Evolutionary conservation across 495 filamentous ascomycete species (phyloP).

Genomic region (Podospora sp.): DNA sequence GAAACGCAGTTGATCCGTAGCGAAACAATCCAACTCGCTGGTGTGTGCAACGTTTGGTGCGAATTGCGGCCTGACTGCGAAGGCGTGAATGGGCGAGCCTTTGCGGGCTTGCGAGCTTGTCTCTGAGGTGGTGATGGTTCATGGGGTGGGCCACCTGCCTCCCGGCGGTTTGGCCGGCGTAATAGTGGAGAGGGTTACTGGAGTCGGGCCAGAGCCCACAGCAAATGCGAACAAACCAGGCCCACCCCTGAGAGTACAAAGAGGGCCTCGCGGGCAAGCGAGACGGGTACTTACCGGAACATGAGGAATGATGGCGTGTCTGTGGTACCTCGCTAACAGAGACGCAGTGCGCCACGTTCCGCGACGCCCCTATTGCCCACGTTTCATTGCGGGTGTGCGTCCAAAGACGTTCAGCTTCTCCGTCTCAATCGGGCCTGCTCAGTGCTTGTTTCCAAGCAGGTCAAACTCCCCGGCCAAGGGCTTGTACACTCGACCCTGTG

Average conservation of each 20-base stretch:
- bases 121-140: conserved; percentile 16
- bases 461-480: conserved; percentile 18
- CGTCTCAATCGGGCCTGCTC: conserved; percentile 42
- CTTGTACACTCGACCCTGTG: conserved; percentile 15
- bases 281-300: conserved; percentile 21
- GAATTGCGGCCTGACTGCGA: background rate
- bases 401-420: conserved; percentile 25
- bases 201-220: conserved; percentile 33
- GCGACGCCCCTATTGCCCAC: conserved; percentile 24
- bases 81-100: conserved; percentile 18
- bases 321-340: conserved; percentile 30
- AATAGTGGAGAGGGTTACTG: conserved; percentile 54
- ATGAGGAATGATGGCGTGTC: conserved; percentile 3
- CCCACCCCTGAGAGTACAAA: conserved; percentile 14
- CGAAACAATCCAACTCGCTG: background rate
- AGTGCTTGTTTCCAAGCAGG: conserved; percentile 28
- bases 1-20: background rate
- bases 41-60: background rate
- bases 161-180: conserved; percentile 57
- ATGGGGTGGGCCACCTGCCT: conserved; percentile 32
- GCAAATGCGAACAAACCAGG: conserved; percentile 23
- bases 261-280: background rate
- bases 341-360: conserved; percentile 4
- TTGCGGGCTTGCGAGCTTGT: conserved; percentile 11
- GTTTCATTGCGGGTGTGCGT: conserved; percentile 34